Evolutionary conservation across 495 filamentous ascomycete species (phyloP).

Genomic region (Cladorrhinum samala): DNA sequence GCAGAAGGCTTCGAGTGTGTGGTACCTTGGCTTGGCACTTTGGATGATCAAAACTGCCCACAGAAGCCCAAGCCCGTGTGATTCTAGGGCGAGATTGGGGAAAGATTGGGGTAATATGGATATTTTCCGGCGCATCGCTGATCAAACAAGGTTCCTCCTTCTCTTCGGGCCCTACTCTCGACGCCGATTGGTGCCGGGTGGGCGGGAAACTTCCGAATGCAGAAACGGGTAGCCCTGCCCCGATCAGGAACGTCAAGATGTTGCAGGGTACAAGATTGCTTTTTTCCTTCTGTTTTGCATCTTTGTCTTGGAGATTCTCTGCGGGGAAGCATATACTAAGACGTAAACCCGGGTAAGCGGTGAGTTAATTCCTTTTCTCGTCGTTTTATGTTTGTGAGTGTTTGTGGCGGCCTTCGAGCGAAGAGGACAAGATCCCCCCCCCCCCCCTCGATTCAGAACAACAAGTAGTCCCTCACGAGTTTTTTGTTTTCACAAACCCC

Average conservation of each 20-base stretch:
- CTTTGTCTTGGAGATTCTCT: neutral
- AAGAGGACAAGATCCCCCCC: too few relatives aligned
- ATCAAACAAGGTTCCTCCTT: constrained; percentile 12
- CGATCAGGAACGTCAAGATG: constrained; percentile 8
- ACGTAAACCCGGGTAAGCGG: too few relatives aligned
- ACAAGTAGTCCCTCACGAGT: too few relatives aligned
- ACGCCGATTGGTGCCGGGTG: constrained; percentile 18
- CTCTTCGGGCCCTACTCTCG: constrained; percentile 10
- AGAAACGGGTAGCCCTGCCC: constrained; percentile 14
- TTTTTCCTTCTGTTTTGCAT: constrained; percentile 1
- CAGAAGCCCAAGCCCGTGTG: constrained; percentile 8
- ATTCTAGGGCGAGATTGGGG: constrained; percentile 10
- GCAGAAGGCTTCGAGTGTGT: constrained; percentile 7
- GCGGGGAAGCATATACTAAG: too few relatives aligned
- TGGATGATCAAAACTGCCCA: constrained; percentile 15
- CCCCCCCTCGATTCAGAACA: too few relatives aligned
- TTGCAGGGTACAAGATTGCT: neutral
- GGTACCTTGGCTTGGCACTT: constrained; percentile 25
- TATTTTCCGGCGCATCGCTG: constrained; percentile 24
- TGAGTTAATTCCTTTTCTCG: too few relatives aligned
- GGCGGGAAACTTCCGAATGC: constrained; percentile 20
- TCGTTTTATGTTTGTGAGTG: too few relatives aligned
- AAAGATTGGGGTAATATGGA: constrained; percentile 28
- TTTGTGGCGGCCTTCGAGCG: too few relatives aligned
- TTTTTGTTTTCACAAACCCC: too few relatives aligned